Conservation (phyloP, 805 yeast genomes). For the Wickerhamiella brachini region DNA sequence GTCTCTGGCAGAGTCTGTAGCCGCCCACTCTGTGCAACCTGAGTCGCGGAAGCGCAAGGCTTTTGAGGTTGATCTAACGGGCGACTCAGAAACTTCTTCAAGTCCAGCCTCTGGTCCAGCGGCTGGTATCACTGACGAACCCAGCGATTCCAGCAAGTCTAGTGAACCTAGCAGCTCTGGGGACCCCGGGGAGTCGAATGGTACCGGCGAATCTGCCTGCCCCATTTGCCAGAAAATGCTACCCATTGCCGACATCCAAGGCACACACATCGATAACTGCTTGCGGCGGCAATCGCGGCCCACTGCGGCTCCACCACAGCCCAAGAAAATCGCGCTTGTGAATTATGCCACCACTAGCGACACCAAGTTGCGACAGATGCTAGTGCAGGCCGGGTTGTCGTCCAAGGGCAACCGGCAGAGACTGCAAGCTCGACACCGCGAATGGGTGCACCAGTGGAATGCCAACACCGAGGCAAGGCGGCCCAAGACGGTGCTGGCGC, state of each 20-base stretch:
- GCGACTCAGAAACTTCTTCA: too few relatives aligned
- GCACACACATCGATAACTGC: conserved; percentile 51
- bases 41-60: neutral
- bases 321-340: conserved; percentile 28
- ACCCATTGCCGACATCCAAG: conserved; percentile 42
- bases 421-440: conserved; percentile 58
- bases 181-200: too few relatives aligned
- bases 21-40: neutral
- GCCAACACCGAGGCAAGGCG: conserved; percentile 61
- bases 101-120: too few relatives aligned
- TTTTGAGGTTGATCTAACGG: neutral
- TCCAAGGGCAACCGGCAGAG: conserved; percentile 48
- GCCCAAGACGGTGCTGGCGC: conserved; percentile 44
- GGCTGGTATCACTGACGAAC: too few relatives aligned
- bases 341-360: conserved; percentile 49
- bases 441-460: conserved; percentile 65
- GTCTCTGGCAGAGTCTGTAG: neutral
- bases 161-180: too few relatives aligned
- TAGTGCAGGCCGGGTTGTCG: conserved; percentile 41
- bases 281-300: conserved; percentile 17
- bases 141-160: too few relatives aligned
- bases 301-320: conserved; percentile 13
- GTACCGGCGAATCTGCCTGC: conserved; percentile 35
- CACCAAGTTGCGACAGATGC: conserved; percentile 45
- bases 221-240: conserved; percentile 50